These are phyloP conservation scores for Drosera spatulata DNA, from an alignment of 179 eudicot genomes.

Conservation along the genomic window DNA sequence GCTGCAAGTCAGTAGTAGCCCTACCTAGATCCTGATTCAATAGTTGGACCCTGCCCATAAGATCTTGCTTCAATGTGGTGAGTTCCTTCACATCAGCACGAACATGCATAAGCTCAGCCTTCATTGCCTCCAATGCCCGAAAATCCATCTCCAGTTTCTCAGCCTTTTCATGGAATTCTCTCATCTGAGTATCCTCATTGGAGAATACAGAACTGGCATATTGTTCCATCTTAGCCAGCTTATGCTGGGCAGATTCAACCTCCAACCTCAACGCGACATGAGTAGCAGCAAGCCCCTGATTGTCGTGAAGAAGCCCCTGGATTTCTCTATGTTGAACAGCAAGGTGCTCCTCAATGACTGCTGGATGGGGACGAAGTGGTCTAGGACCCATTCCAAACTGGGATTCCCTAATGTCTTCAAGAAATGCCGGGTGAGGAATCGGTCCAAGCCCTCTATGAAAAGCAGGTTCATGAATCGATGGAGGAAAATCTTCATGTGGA, in stretches of 20 bases:
- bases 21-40: slow-evolving; percentile 74
- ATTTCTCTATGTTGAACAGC: slow-evolving; percentile 74
- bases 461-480: slow-evolving; percentile 45
- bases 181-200: slow-evolving; percentile 74
- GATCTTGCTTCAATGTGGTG: slow-evolving; percentile 54
- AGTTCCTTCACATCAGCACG: slow-evolving; percentile 67
- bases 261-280: slow-evolving; percentile 95
- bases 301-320: slow-evolving; percentile 63
- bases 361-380: slow-evolving; percentile 72
- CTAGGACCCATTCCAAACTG: slow-evolving; percentile 59
- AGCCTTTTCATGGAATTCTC: slow-evolving; percentile 61
- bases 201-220: slow-evolving; percentile 43
- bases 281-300: slow-evolving; percentile 79
- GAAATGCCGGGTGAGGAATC: slow-evolving; percentile 54
- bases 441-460: slow-evolving; percentile 45
- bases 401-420: slow-evolving; percentile 73
- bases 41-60: slow-evolving; percentile 52
- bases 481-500: slow-evolving; percentile 45
- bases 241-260: slow-evolving; percentile 60
- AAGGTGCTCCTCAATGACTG: slow-evolving; percentile 70
- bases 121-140: slow-evolving; percentile 59
- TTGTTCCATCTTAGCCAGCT: slow-evolving; percentile 54
- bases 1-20: slow-evolving; percentile 63
- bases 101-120: slow-evolving; percentile 63
- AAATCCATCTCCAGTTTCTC: slow-evolving; percentile 73